These are phyloP conservation scores for Fagopyrum homotropicum DNA, from an alignment of 148 eudicot species.

Conservation along the genomic window DNA sequence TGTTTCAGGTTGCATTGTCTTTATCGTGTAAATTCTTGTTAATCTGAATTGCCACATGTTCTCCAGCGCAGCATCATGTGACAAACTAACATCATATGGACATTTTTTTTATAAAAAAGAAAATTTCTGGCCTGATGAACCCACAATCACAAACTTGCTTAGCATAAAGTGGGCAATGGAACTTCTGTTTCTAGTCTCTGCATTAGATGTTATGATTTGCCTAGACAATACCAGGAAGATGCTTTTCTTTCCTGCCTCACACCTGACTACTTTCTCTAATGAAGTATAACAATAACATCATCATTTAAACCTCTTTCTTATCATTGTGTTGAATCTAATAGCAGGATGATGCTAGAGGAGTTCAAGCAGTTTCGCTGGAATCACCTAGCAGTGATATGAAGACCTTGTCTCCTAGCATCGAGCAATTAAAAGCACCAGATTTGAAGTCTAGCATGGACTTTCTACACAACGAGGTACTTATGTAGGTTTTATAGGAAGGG, in stretches of 20 bases:
- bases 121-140: not conserved
- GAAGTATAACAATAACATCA: not conserved
- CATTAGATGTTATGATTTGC: not conserved
- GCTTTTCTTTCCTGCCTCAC: not conserved
- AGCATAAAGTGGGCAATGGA: not conserved
- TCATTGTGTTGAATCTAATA: not conserved
- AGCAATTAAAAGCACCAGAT: slow-evolving; percentile 36
- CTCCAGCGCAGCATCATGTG: not conserved
- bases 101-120: not conserved
- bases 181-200: not conserved
- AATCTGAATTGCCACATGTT: not conserved
- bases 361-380: slow-evolving; percentile 23
- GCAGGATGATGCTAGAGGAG: slow-evolving; percentile 35
- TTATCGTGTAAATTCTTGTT: not conserved
- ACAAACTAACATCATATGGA: not conserved
- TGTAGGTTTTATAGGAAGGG: not conserved
- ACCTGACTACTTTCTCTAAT: not conserved
- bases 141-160: not conserved
- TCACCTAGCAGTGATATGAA: slow-evolving; percentile 23
- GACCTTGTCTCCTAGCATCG: slow-evolving; percentile 26
- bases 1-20: not conserved
- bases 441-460: slow-evolving; percentile 74
- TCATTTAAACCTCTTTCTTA: not conserved
- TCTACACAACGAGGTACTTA: slow-evolving; percentile 72
- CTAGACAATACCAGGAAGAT: not conserved